A percentile compares a stretch with the other conserved stretches of the same genome.
Conservation (phyloP, 2,329 filamentous ascomycete genomes). For the Clonostachys rosea region DNA sequence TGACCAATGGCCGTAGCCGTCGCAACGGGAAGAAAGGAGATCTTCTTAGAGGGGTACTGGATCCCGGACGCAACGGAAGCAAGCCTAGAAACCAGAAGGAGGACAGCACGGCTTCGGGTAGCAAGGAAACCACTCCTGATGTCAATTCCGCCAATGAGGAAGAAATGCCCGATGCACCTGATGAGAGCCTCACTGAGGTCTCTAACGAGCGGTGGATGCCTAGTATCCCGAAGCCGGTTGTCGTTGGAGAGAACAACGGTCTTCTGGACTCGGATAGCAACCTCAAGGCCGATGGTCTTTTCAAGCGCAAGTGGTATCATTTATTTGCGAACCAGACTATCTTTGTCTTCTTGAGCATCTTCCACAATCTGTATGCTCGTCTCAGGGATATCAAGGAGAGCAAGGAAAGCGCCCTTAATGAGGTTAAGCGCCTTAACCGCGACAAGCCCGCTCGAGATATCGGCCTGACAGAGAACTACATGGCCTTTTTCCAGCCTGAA, state of each 20-base stretch:
- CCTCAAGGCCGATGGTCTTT: conserved; percentile 74
- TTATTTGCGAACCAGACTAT: conserved; percentile 89
- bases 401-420: conserved; percentile 66
- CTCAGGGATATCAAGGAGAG: conserved; percentile 79
- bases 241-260: conserved; percentile 46
- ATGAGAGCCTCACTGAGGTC: conserved; percentile 55
- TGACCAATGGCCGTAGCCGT: conserved; percentile 62
- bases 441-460: conserved; percentile 80
- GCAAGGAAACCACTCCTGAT: conserved; percentile 87
- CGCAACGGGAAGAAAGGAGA: conserved; percentile 75
- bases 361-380: conserved; percentile 85
- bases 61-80: conserved; percentile 69
- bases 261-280: conserved; percentile 54
- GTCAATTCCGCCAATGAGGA: conserved; percentile 73
- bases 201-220: conserved; percentile 64
- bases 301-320: conserved; percentile 76
- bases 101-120: conserved; percentile 70
- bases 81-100: conserved; percentile 70
- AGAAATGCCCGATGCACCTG: conserved; percentile 62
- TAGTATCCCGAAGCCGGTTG: conserved; percentile 49
- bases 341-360: conserved; percentile 91
- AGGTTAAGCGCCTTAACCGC: conserved; percentile 68
- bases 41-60: conserved; percentile 80
- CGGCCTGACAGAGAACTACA: conserved; percentile 73
- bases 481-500: conserved; percentile 70